phyloP scores from a whole-genome alignment of 31 red algal genomes.

The Bonnemaisonia californica region DNA sequence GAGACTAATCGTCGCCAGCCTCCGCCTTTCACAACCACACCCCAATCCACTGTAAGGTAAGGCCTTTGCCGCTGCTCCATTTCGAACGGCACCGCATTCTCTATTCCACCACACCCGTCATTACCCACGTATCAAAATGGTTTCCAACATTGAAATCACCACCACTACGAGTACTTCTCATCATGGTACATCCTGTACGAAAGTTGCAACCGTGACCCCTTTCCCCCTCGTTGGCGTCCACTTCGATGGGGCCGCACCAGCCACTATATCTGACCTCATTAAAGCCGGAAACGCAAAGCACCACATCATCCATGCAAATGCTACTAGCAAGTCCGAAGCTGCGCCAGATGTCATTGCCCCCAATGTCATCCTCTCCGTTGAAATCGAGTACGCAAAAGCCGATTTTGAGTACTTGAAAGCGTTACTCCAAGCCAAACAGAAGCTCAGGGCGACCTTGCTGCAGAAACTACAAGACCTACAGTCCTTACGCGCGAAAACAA shows the following conservation, averaged over 20 bases:
- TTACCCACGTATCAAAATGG: constrained; percentile 2
- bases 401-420: background rate
- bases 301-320: no score
- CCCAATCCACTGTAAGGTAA: background rate
- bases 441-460: background rate
- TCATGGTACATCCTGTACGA: no score
- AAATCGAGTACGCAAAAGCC: no score
- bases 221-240: background rate
- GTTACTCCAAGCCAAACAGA: background rate
- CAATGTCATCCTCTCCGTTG: no score
- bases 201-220: background rate
- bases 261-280: background rate
- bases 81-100: constrained; percentile 19
- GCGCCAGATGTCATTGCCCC: no score
- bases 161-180: background rate
- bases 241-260: background rate
- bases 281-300: background rate
- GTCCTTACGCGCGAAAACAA: no score
- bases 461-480: background rate
- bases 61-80: background rate
- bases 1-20: no score
- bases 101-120: background rate
- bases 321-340: no score
- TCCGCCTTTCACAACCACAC: no score
- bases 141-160: background rate